Evolutionary conservation across 768 basidiomycete species (phyloP).

Genomic region (Leucocoprinus sp.): DNA sequence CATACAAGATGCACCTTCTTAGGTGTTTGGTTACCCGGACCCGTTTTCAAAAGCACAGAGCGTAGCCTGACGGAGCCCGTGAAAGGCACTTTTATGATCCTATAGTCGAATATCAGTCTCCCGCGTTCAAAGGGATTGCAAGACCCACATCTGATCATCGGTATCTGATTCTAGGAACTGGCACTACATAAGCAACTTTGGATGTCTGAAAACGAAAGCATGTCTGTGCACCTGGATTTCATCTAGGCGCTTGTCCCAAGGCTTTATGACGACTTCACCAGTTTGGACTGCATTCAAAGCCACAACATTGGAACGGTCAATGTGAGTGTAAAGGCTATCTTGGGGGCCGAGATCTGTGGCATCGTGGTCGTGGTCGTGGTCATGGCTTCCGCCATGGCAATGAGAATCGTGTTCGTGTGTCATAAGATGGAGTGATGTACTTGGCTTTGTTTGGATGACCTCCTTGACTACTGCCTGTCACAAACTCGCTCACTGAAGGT

Average conservation of each 20-base stretch:
- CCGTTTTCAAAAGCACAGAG: constrained; percentile 75
- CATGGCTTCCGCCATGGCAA: constrained; percentile 41
- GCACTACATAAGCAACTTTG: neutral
- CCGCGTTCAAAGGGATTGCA: neutral
- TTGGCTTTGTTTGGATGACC: too few species aligned
- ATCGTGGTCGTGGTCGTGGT: constrained; percentile 54
- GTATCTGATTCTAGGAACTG: constrained; percentile 85
- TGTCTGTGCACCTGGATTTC: constrained; percentile 56
- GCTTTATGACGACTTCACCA: constrained; percentile 66
- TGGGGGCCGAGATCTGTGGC: constrained; percentile 40
- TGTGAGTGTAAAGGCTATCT: constrained; percentile 65
- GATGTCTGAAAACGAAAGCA: neutral
- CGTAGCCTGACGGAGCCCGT: constrained; percentile 81
- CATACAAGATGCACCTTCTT: constrained; percentile 62
- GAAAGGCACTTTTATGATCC: constrained; percentile 82
- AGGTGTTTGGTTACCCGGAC: constrained; percentile 74
- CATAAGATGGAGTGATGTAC: neutral
- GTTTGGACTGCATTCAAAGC: constrained; percentile 59
- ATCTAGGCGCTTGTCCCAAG: constrained; percentile 73
- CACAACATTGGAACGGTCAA: constrained; percentile 74
- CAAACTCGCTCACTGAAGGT: too few species aligned
- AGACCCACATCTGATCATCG: constrained; percentile 74
- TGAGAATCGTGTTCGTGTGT: constrained; percentile 7
- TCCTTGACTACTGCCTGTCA: too few species aligned
- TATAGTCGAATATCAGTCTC: constrained; percentile 19